phyloP scores from a whole-genome alignment of 345 rosid genomes.

The Eucalyptus victrix region DNA sequence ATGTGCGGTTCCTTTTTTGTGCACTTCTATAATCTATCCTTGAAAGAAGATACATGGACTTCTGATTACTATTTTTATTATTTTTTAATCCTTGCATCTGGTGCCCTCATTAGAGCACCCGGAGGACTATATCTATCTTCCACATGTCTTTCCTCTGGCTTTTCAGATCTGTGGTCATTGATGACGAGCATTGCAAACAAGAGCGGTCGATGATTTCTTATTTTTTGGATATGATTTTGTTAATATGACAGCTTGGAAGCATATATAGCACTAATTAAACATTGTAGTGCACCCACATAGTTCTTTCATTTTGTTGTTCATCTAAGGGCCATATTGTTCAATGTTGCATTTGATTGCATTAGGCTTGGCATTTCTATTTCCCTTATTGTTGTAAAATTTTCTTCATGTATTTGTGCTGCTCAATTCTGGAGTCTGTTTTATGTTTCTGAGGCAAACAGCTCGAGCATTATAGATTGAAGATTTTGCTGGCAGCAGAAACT shows the following conservation, averaged over 20 bases:
- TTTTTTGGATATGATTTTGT: not conserved
- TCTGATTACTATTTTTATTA: not conserved
- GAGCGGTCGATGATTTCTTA: not conserved
- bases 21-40: not conserved
- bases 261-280: not conserved
- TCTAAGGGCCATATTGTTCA: not conserved
- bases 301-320: not conserved
- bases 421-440: not conserved
- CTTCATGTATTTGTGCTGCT: not conserved
- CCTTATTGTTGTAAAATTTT: not conserved
- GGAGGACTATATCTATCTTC: not conserved
- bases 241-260: not conserved
- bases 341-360: not conserved
- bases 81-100: not conserved
- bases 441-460: not conserved
- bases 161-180: not conserved
- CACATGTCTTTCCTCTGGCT: not conserved
- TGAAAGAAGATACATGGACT: not conserved
- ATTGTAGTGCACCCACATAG: not conserved
- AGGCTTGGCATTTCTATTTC: not conserved
- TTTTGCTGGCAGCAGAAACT: not conserved
- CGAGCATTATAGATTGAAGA: not conserved
- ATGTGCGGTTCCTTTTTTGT: not conserved
- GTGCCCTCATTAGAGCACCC: not conserved
- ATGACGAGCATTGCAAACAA: not conserved